These are phyloP conservation scores for Avena atlantica DNA, from an alignment of 176 grass and related monocot genomes.

Conservation along the genomic window DNA sequence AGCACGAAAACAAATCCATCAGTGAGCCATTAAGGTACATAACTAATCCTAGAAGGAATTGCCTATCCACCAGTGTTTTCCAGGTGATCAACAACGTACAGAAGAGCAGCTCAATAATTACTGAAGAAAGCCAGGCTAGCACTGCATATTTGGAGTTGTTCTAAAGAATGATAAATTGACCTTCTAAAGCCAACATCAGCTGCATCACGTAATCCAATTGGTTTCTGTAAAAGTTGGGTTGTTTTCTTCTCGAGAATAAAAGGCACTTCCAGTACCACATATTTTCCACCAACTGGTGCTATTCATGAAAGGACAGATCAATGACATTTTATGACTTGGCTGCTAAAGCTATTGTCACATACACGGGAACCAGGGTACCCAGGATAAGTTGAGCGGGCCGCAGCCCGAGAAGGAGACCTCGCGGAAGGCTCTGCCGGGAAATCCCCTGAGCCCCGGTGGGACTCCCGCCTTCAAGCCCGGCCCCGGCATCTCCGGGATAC, in stretches of 20 bases:
- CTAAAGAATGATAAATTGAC: background rate
- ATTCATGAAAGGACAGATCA: conserved; percentile 17
- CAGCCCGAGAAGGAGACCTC: too few relatives aligned
- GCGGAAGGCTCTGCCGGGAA: too few relatives aligned
- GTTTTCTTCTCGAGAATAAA: background rate
- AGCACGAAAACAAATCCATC: background rate
- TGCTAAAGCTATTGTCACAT: background rate
- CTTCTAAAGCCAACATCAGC: background rate
- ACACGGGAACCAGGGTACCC: too few relatives aligned
- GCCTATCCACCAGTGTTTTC: background rate
- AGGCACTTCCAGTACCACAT: background rate
- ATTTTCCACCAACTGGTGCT: background rate
- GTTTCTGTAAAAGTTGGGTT: background rate
- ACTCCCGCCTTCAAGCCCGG: too few relatives aligned
- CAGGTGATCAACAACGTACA: background rate
- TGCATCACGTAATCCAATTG: background rate
- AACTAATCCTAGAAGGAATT: background rate
- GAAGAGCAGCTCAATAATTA: background rate
- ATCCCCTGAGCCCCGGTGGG: too few relatives aligned
- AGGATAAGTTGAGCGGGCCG: too few relatives aligned
- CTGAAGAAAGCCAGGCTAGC: background rate
- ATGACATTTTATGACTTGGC: background rate
- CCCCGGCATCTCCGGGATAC: too few relatives aligned
- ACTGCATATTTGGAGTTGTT: background rate
- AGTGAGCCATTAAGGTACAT: background rate